Percentiles rank a stretch among this genome's conserved stretches.
Evolutionary conservation across 768 basidiomycete species (phyloP).

Genomic region (Rhizopogon vesiculosus): DNA sequence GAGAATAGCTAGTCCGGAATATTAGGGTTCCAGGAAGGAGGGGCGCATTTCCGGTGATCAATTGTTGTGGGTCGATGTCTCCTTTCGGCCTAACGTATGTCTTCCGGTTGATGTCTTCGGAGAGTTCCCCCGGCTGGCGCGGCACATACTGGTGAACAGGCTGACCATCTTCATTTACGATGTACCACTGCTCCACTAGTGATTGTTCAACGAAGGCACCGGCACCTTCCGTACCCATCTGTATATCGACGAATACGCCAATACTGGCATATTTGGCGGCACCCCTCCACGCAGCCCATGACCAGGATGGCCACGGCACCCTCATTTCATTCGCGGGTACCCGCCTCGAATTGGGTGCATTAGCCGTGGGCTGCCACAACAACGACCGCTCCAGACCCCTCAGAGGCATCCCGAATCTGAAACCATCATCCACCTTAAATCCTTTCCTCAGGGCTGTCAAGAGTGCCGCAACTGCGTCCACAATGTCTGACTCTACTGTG

Average conservation of each 20-base stretch:
- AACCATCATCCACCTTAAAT: too few species aligned
- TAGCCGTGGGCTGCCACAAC: constrained; percentile 16
- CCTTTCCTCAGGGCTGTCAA: too few species aligned
- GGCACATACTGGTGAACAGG: constrained; percentile 8
- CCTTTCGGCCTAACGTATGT: too few species aligned
- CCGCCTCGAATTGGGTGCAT: constrained; percentile 9
- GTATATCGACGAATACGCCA: neutral
- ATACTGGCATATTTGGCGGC: constrained; percentile 2
- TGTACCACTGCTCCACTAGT: constrained; percentile 10
- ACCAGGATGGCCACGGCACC: constrained; percentile 16
- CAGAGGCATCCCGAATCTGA: neutral
- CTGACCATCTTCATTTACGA: constrained; percentile 8
- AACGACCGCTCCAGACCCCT: constrained; percentile 8
- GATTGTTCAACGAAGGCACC: constrained; percentile 10
- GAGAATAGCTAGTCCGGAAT: too few species aligned
- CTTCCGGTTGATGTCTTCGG: too few species aligned
- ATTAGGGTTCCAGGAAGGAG: too few species aligned
- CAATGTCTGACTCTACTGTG: too few species aligned
- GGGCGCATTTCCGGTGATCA: too few species aligned
- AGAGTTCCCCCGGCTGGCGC: neutral
- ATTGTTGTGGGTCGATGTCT: too few species aligned
- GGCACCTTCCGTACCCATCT: neutral
- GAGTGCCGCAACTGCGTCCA: too few species aligned
- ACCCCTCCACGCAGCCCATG: constrained; percentile 21
- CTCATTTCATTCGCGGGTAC: neutral